phyloP scores from a whole-genome alignment of 2,329 filamentous ascomycete genomes.

The Neospermospora avenae region DNA sequence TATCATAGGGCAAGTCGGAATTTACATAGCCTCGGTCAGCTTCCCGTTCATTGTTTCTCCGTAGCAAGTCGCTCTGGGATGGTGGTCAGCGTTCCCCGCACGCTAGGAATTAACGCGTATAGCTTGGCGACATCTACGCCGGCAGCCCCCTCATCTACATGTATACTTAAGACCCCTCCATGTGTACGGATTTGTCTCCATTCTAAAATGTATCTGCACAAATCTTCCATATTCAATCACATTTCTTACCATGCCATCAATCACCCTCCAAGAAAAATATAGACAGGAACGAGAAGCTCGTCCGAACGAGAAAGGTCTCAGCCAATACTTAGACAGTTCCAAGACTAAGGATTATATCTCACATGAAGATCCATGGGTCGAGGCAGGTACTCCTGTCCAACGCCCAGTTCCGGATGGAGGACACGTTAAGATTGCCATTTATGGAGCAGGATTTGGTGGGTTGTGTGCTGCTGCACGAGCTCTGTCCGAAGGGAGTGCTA shows the following conservation, averaged over 20 bases:
- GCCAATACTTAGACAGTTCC: constrained; percentile 8
- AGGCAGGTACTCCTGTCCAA: not conserved
- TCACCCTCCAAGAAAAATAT: constrained; percentile 9
- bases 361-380: constrained; percentile 13
- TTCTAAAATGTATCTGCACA: too few relatives aligned
- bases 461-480: constrained; percentile 7
- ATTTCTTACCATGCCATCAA: not conserved
- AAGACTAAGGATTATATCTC: constrained; percentile 3
- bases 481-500: constrained; percentile 9
- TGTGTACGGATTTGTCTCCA: too few relatives aligned
- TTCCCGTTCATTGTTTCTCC: too few relatives aligned
- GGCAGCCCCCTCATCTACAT: not conserved
- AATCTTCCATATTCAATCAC: too few relatives aligned
- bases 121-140: not conserved
- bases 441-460: constrained; percentile 12
- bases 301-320: constrained; percentile 8
- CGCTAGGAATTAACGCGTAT: not conserved
- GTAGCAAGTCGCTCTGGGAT: too few relatives aligned
- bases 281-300: constrained; percentile 6
- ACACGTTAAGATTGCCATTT: constrained; percentile 12
- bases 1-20: not conserved
- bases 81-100: not conserved
- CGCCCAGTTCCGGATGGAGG: constrained; percentile 6
- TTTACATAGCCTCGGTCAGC: not conserved
- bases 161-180: not conserved